Evolutionary conservation across 2,329 filamentous ascomycete genomes (phyloP).

Genomic region (Aspergillus pseudoterreus): DNA sequence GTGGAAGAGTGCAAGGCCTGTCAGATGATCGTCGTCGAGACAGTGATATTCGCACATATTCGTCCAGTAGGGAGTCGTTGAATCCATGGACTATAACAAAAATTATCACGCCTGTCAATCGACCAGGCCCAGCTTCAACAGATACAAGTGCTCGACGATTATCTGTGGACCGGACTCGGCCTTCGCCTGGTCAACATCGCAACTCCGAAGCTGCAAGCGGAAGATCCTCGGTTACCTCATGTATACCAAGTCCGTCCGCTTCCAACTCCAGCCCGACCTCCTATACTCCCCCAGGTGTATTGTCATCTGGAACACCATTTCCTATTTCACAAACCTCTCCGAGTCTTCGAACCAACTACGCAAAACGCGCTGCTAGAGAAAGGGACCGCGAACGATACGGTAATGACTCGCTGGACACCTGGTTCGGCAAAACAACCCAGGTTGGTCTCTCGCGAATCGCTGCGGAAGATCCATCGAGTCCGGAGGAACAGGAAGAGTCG

Average conservation of each 20-base stretch:
- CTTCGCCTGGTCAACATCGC: background rate
- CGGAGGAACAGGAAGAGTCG: slow-evolving; percentile 1
- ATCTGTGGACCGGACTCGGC: background rate
- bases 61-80: slow-evolving; percentile 14
- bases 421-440: slow-evolving; percentile 22
- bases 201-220: background rate
- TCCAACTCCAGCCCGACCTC: slow-evolving; percentile 7
- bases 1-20: background rate
- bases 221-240: background rate
- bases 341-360: background rate
- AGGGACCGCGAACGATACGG: slow-evolving; percentile 19
- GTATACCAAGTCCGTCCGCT: slow-evolving; percentile 17
- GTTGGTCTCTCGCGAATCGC: background rate
- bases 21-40: background rate
- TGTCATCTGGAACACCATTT: slow-evolving; percentile 2
- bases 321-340: slow-evolving; percentile 8
- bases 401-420: slow-evolving; percentile 29
- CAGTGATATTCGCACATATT: background rate
- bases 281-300: slow-evolving; percentile 3
- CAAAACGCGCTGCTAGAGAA: slow-evolving; percentile 13
- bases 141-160: background rate
- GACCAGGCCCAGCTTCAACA: background rate
- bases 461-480: background rate
- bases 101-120: slow-evolving; percentile 19
- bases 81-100: slow-evolving; percentile 39